Evolutionary conservation across 371 early-diverging fungal genomes (phyloP).

Genomic region (Haplosporangium sp.): DNA sequence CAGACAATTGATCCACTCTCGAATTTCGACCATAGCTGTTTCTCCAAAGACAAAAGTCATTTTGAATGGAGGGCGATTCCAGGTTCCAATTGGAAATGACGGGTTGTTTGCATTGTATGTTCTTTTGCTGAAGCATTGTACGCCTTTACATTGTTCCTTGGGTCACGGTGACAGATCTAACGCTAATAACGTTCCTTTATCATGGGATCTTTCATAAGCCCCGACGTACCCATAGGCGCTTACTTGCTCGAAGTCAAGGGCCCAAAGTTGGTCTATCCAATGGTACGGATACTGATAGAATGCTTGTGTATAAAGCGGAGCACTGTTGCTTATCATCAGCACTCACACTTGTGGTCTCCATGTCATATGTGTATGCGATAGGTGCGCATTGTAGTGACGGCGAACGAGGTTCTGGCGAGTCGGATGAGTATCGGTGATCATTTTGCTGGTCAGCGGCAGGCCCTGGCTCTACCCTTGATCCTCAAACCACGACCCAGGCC

Average conservation of each 20-base stretch:
- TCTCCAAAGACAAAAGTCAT: constrained; percentile 29
- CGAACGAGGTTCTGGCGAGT: constrained; percentile 14
- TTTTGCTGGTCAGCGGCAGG: constrained; percentile 6
- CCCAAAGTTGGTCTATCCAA: constrained; percentile 15
- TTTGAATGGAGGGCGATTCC: constrained; percentile 16
- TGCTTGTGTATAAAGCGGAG: background rate
- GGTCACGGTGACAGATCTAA: no score
- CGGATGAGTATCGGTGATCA: constrained; percentile 29
- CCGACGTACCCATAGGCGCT: constrained; percentile 27
- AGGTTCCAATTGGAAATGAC: constrained; percentile 11
- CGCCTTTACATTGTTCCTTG: background rate
- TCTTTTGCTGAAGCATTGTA: no score
- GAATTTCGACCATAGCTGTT: constrained; percentile 11
- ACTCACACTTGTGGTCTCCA: background rate
- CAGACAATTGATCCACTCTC: background rate
- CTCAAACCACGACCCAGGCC: constrained; percentile 30
- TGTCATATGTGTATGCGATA: constrained; percentile 3
- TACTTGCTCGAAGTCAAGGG: constrained; percentile 28
- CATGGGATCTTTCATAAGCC: background rate
- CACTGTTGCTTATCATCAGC: background rate
- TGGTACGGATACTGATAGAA: constrained; percentile 1
- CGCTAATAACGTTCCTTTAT: background rate
- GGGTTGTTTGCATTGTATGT: constrained; percentile 35
- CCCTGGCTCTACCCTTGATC: constrained; percentile 17
- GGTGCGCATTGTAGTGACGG: constrained; percentile 26